phyloP scores from a whole-genome alignment of 2,329 filamentous ascomycete species.

The Waltergamsia citrina region DNA sequence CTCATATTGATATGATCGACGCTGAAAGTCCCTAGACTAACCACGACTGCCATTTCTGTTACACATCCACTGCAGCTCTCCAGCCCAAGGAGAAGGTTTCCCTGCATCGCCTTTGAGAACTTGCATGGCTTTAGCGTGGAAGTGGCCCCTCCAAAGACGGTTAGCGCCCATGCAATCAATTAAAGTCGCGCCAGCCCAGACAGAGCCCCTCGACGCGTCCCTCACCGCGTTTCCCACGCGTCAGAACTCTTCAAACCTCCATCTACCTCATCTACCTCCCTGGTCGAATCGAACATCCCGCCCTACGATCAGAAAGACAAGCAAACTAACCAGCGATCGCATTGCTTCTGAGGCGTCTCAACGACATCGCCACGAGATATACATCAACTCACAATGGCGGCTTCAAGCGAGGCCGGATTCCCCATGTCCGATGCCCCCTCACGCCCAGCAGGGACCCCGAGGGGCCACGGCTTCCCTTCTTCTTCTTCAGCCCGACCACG shows the following conservation, averaged over 20 bases:
- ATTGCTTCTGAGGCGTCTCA: too few species aligned
- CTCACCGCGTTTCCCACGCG: slow-evolving; percentile 4
- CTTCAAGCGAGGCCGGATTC: slow-evolving; percentile 46
- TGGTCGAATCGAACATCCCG: background rate
- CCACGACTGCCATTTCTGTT: too few species aligned
- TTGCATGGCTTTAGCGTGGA: too few species aligned
- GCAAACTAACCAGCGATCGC: background rate
- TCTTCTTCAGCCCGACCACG: slow-evolving; percentile 44
- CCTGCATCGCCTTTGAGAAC: background rate
- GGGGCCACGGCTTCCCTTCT: slow-evolving; percentile 31
- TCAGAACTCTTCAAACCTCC: background rate
- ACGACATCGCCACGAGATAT: background rate
- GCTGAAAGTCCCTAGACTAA: too few species aligned
- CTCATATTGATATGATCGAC: too few species aligned
- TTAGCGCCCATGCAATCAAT: slow-evolving; percentile 25
- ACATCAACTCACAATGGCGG: slow-evolving; percentile 27
- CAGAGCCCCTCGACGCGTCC: slow-evolving; percentile 17
- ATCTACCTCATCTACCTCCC: slow-evolving; percentile 2
- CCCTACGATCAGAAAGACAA: background rate
- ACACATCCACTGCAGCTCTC: too few species aligned
- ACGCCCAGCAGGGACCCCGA: slow-evolving; percentile 30
- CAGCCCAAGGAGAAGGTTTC: too few species aligned
- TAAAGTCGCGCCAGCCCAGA: slow-evolving; percentile 21
- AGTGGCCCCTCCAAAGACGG: too few species aligned
- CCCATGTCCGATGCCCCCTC: slow-evolving; percentile 47